Evolutionary conservation across 768 basidiomycete genomes (phyloP).

Genomic region (Tulasnella sp.): DNA sequence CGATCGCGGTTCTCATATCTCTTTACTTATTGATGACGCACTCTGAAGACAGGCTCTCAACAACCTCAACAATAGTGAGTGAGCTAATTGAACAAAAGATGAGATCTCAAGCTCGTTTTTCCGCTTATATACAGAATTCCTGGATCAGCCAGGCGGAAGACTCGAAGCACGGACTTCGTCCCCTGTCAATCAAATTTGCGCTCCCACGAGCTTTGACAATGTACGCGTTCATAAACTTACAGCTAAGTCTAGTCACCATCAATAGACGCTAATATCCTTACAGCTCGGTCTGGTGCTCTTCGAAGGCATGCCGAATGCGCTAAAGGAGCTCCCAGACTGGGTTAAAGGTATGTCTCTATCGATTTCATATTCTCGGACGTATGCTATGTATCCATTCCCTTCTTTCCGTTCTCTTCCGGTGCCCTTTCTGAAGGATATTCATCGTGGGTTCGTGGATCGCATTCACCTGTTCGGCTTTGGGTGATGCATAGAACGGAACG

Average conservation of each 20-base stretch:
- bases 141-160: slow-evolving; percentile 20
- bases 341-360: background rate
- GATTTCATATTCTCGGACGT: too few relatives aligned
- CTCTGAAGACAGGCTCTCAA: background rate
- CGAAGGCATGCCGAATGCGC: too few relatives aligned
- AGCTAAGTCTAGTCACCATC: too few relatives aligned
- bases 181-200: slow-evolving; percentile 19
- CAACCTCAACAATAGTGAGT: slow-evolving; percentile 15
- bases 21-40: background rate
- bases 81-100: background rate
- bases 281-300: background rate
- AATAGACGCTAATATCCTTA: too few relatives aligned
- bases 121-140: background rate
- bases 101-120: background rate
- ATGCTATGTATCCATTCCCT: too few relatives aligned
- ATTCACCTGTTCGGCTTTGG: too few relatives aligned
- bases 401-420: too few relatives aligned
- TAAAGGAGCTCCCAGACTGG: background rate
- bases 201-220: slow-evolving; percentile 19
- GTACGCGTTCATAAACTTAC: background rate
- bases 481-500: too few relatives aligned
- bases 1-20: background rate
- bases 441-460: too few relatives aligned
- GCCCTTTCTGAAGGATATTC: too few relatives aligned
- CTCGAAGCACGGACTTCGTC: slow-evolving; percentile 16